phyloP scores from a whole-genome alignment of 1,284 basidiomycete genomes.

The Moesziomyces parantarcticus region DNA sequence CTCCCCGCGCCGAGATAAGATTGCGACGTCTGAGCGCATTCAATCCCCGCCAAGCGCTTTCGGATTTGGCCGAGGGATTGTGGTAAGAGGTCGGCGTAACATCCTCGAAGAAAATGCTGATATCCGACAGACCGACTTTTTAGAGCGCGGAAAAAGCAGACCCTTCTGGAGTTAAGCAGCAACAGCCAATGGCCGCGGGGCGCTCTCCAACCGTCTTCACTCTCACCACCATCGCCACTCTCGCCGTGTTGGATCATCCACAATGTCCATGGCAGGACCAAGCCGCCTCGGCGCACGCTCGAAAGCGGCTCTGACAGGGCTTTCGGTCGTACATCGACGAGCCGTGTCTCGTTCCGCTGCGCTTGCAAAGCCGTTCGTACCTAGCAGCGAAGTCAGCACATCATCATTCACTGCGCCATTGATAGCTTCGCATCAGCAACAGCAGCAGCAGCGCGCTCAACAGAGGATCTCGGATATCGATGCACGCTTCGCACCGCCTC shows the following conservation, averaged over 20 bases:
- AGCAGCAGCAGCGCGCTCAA: conserved; percentile 22
- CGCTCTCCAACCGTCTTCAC: background rate
- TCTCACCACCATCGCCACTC: background rate
- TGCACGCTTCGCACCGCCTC: conserved; percentile 11
- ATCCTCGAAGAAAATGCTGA: background rate
- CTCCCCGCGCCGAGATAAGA: background rate
- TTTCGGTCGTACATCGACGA: conserved; percentile 3
- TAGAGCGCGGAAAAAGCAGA: background rate
- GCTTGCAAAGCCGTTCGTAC: conserved; percentile 9
- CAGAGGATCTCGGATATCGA: conserved; percentile 40
- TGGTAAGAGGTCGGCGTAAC: background rate
- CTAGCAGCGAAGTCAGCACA: background rate
- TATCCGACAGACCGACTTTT: background rate
- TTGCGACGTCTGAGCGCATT: background rate
- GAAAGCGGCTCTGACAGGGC: background rate
- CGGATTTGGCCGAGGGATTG: background rate
- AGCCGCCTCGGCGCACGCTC: conserved; percentile 13
- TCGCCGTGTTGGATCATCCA: no score
- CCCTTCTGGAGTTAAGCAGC: background rate
- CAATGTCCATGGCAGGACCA: conserved; percentile 24
- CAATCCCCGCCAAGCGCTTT: background rate
- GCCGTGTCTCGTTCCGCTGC: conserved; percentile 8
- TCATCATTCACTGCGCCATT: background rate
- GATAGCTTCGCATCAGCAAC: background rate
- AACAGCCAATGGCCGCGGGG: background rate